Evolutionary conservation across 805 yeast genomes (phyloP).

Genomic region (Candida broadrunensis): DNA sequence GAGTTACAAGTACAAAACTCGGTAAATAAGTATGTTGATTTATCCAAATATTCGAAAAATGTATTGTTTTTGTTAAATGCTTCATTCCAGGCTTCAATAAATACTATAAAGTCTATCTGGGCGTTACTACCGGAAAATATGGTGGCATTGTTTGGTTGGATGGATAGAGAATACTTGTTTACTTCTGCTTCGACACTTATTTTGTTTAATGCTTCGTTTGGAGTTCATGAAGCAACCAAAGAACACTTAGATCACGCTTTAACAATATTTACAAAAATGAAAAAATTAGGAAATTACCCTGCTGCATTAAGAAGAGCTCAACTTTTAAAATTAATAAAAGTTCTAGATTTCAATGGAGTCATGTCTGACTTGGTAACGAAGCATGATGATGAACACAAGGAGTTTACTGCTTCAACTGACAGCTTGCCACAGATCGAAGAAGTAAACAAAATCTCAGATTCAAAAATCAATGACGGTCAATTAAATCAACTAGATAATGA

Average conservation of each 20-base stretch:
- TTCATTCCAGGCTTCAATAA: slow-evolving; percentile 77
- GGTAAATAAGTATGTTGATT: slow-evolving; percentile 54
- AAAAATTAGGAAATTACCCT: slow-evolving; percentile 74
- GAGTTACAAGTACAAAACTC: slow-evolving; percentile 37
- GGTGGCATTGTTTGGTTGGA: slow-evolving; percentile 85
- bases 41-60: slow-evolving; percentile 64
- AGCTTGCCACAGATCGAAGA: not conserved
- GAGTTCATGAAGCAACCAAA: slow-evolving; percentile 72
- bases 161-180: slow-evolving; percentile 80
- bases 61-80: slow-evolving; percentile 69
- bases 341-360: slow-evolving; percentile 66
- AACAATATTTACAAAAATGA: slow-evolving; percentile 68
- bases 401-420: not conserved
- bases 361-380: slow-evolving; percentile 55
- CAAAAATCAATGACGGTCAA: slow-evolving; percentile 9
- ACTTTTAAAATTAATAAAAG: slow-evolving; percentile 57
- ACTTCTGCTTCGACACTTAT: slow-evolving; percentile 74
- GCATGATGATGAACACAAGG: slow-evolving; percentile 48
- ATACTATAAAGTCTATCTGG: slow-evolving; percentile 72
- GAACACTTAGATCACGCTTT: slow-evolving; percentile 73
- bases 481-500: slow-evolving; percentile 11
- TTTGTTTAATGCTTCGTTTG: slow-evolving; percentile 75
- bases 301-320: slow-evolving; percentile 76
- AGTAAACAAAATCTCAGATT: slow-evolving; percentile 2
- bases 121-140: slow-evolving; percentile 69